Evolutionary conservation across 495 filamentous ascomycete genomes (phyloP).

Genomic region (Rostrohypoxylon terebratum): DNA sequence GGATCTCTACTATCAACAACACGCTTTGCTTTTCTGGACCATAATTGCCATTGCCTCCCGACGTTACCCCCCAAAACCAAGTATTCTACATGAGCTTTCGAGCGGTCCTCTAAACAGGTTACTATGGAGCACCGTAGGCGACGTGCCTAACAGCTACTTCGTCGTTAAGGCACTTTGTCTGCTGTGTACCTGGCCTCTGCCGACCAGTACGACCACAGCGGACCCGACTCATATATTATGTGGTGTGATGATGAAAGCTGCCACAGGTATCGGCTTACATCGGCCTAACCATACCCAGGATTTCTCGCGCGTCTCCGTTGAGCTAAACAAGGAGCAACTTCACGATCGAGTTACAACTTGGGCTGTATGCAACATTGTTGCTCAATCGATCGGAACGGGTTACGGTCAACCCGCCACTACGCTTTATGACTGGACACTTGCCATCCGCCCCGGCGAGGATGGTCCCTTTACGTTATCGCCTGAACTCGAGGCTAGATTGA

Average conservation of each 20-base stretch:
- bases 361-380: constrained; percentile 92
- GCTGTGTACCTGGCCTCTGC: constrained; percentile 91
- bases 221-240: constrained; percentile 92
- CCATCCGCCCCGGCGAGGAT: constrained; percentile 70
- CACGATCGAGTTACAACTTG: constrained; percentile 88
- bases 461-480: constrained; percentile 73
- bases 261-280: constrained; percentile 90
- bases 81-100: constrained; percentile 75
- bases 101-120: constrained; percentile 75
- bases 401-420: constrained; percentile 92
- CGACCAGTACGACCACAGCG: constrained; percentile 83
- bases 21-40: constrained; percentile 86
- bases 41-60: constrained; percentile 85
- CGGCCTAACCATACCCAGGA: constrained; percentile 90
- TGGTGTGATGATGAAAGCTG: constrained; percentile 92
- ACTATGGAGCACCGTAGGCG: constrained; percentile 84
- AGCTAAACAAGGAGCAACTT: constrained; percentile 86
- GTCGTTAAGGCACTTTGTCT: constrained; percentile 92
- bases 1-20: constrained; percentile 78
- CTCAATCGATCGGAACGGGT: constrained; percentile 90
- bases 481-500: constrained; percentile 74
- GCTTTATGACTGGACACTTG: constrained; percentile 87
- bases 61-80: constrained; percentile 73
- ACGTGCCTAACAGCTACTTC: constrained; percentile 85
- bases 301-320: constrained; percentile 84